Conservation (phyloP, 306 rosid species). For the Lupinus albus region DNA sequence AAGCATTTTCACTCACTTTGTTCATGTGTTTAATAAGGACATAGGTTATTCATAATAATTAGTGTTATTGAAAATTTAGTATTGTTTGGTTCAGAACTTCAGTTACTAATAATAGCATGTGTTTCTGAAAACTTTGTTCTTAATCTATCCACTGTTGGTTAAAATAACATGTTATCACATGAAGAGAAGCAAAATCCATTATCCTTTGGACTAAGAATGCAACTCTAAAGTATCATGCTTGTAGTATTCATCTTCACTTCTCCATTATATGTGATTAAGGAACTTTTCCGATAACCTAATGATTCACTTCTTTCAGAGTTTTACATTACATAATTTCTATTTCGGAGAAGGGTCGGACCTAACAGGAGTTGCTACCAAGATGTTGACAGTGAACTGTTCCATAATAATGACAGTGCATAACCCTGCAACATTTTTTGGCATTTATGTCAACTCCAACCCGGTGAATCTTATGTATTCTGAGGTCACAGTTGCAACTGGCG, state of each 20-base stretch:
- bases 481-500: constrained; percentile 73
- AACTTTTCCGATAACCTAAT: constrained; percentile 4
- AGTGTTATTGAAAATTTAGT: background rate
- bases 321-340: constrained; percentile 74
- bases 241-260: constrained; percentile 4
- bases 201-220: background rate
- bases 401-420: constrained; percentile 67
- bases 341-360: constrained; percentile 77
- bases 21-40: constrained; percentile 12
- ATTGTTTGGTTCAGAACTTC: background rate
- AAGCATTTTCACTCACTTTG: constrained; percentile 10
- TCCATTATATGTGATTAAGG: constrained; percentile 7
- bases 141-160: background rate
- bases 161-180: background rate
- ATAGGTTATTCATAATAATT: background rate
- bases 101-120: background rate
- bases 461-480: constrained; percentile 76
- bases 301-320: constrained; percentile 53
- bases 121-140: background rate
- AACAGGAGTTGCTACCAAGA: constrained; percentile 89
- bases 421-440: constrained; percentile 85
- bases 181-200: background rate
- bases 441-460: constrained; percentile 64
- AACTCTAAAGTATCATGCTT: constrained; percentile 15
- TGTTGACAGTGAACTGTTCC: constrained; percentile 77